phyloP scores from a whole-genome alignment of 2,329 filamentous ascomycete genomes.

The Dothidotthia symphoricarpi region DNA sequence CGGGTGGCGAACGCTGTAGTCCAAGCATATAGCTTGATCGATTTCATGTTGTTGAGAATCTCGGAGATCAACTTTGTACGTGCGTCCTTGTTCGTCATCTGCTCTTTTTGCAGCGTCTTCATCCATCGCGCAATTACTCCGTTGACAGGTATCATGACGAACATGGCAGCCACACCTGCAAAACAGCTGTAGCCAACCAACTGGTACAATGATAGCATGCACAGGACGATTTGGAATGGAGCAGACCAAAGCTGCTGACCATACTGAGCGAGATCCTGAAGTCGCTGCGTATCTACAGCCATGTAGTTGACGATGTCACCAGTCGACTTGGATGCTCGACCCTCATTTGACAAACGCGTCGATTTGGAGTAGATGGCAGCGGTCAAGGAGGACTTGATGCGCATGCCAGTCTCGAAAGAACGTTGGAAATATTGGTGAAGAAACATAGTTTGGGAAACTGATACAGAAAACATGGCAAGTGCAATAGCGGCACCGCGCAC shows the following conservation, averaged over 20 bases:
- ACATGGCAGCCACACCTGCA: slow-evolving; percentile 90
- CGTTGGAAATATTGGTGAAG: slow-evolving; percentile 98
- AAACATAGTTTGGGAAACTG: slow-evolving; percentile 80
- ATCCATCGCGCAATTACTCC: slow-evolving; percentile 87
- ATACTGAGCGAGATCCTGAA: slow-evolving; percentile 93
- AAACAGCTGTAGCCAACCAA: slow-evolving; percentile 95
- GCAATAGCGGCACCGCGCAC: slow-evolving; percentile 85
- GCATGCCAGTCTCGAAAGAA: slow-evolving; percentile 93
- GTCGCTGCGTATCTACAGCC: slow-evolving; percentile 94
- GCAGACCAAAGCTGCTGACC: slow-evolving; percentile 95
- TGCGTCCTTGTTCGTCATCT: slow-evolving; percentile 99
- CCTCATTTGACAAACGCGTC: slow-evolving; percentile 87
- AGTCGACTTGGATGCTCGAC: slow-evolving; percentile 81
- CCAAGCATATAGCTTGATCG: slow-evolving; percentile 97
- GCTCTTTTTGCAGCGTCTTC: slow-evolving; percentile 89
- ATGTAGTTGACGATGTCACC: slow-evolving; percentile 99
- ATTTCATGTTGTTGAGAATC: slow-evolving; percentile 99
- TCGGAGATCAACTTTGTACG: slow-evolving; percentile 92
- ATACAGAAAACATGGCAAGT: slow-evolving; percentile 86
- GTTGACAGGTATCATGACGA: slow-evolving; percentile 96
- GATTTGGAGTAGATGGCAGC: slow-evolving; percentile 93
- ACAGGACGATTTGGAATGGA: slow-evolving; percentile 92
- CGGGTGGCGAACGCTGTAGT: slow-evolving; percentile 96
- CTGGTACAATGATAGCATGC: slow-evolving; percentile 93
- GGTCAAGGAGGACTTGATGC: slow-evolving; percentile 86